Percentiles rank a stretch among this genome's conserved stretches.
These are phyloP conservation scores for Vitis riparia DNA, from an alignment of 164 flowering plant species.

Conservation along the genomic window DNA sequence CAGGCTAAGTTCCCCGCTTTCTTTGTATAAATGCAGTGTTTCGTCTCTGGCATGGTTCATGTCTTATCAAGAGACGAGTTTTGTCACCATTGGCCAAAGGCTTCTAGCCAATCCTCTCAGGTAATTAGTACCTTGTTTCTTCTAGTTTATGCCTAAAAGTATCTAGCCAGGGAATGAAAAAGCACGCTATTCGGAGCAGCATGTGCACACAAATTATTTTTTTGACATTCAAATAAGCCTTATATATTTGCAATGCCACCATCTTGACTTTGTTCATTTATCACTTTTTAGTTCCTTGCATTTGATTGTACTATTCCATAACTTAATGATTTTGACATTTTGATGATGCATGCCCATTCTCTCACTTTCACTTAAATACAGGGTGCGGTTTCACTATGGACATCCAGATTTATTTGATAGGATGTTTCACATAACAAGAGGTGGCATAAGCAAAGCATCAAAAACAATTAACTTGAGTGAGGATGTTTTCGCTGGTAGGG, in stretches of 20 bases:
- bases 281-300: too few species aligned
- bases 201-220: too few species aligned
- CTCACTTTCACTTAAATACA: constrained; percentile 13
- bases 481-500: constrained; percentile 56
- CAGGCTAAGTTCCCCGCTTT: too few species aligned
- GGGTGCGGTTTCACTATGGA: constrained; percentile 73
- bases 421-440: constrained; percentile 69
- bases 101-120: constrained; percentile 86
- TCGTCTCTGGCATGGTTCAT: constrained; percentile 93
- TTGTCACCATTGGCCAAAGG: constrained; percentile 94
- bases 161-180: too few species aligned
- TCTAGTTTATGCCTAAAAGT: not conserved
- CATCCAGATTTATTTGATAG: constrained; percentile 74
- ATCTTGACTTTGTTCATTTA: too few species aligned
- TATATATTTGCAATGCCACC: too few species aligned
- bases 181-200: too few species aligned
- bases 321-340: too few species aligned
- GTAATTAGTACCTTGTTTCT: constrained; percentile 27
- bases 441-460: constrained; percentile 78
- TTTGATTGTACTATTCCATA: too few species aligned
- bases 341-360: too few species aligned
- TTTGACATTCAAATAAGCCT: too few species aligned
- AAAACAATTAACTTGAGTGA: constrained; percentile 68
- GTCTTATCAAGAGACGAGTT: constrained; percentile 95
- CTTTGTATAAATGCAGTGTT: constrained; percentile 52